Base-by-base conservation (phyloP, 2,329 filamentous ascomycete genomes). In the Hypoxylon sp. region DNA sequence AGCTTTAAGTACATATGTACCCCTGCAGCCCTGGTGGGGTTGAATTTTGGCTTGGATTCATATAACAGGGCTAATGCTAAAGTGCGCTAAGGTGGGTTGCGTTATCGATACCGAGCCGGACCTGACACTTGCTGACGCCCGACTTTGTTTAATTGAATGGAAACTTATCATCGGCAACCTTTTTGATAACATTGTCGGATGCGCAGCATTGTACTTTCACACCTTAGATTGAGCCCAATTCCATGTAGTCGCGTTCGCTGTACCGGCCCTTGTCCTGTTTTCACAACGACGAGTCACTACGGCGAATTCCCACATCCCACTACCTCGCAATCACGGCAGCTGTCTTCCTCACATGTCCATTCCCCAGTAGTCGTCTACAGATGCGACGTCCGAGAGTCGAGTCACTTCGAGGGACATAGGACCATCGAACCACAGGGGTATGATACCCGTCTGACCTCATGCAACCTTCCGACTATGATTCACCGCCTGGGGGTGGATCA, bases 401-500 rank as follows among this genome's bases (percentile, higher is more conserved):
- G 42, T 51, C 58, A 30, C 38, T 57, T 46, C 38, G 54, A 64
- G 46, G 61, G 50, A 60, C 49, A 61, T 38, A 64, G 46, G 61
- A 46, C 57, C 49, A 61, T 33, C 45, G 53, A 33, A 42, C 26
- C 30, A 32, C 45, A 57, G 46, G 44, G 58, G 45, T 45, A 60
- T 42, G 58, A 49, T 45, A 60, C 45, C 50, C 58, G 42, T 30
- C 54, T 53, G 56, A 11, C 71, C 71, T 66, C 67, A 75, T 75
- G 73, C 70, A 69, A 68, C 60, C 74, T 60, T 72, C 72, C 64
- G 71, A 71, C 46, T 57, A 74, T 69, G 70, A 72, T 69, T 80
- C 86, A 76, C 84, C 87, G 73, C 83, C 87, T 80, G 86, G 90
- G 79, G 83, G 87, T 80, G 86, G 89, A 79, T 87, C 89, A 77